A percentile compares a stretch with the other conserved stretches of the same genome.
Conservation (phyloP, 805 yeast genomes). For the Candida mattraensis region DNA sequence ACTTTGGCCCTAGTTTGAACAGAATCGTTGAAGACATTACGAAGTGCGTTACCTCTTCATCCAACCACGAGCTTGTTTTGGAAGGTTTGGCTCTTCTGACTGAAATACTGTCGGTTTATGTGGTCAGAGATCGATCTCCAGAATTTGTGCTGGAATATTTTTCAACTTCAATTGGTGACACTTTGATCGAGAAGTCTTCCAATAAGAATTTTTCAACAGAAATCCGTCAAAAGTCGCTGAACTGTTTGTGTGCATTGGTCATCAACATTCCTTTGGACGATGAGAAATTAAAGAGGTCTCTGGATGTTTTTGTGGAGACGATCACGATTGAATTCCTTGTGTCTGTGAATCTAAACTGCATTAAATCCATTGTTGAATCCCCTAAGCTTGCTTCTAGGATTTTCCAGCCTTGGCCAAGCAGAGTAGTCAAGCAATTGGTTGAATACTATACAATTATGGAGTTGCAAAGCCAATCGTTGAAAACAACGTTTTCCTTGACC, state of each 20-base stretch:
- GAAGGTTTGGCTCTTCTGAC: slow-evolving; percentile 28
- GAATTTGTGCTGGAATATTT: slow-evolving; percentile 4
- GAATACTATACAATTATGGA: slow-evolving; percentile 24
- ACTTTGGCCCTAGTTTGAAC: slow-evolving; percentile 32
- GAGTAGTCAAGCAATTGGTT: slow-evolving; percentile 16
- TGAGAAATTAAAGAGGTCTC: slow-evolving; percentile 3
- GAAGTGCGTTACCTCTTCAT: slow-evolving; percentile 20
- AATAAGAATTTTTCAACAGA: slow-evolving; percentile 35
- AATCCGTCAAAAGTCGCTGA: slow-evolving; percentile 31
- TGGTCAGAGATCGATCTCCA: slow-evolving; percentile 10
- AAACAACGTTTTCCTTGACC: slow-evolving; percentile 16
- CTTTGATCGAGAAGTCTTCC: slow-evolving; percentile 25
- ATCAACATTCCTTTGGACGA: slow-evolving; percentile 13
- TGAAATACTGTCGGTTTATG: slow-evolving; percentile 19
- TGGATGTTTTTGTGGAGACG: slow-evolving; percentile 24
- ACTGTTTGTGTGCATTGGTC: slow-evolving; percentile 20
- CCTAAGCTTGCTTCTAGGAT: slow-evolving; percentile 6
- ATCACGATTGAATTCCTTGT: slow-evolving; percentile 32
- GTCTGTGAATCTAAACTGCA: slow-evolving; percentile 21
- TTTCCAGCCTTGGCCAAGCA: slow-evolving; percentile 22
- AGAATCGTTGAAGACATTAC: slow-evolving; percentile 22
- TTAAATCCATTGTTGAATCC: slow-evolving; percentile 20
- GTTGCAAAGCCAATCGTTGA: slow-evolving; percentile 19
- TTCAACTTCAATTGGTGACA: slow-evolving; percentile 10
- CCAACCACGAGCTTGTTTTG: slow-evolving; percentile 33